Conservation (phyloP, 208 protist species). For the Entamoeba moshkovskii region DNA sequence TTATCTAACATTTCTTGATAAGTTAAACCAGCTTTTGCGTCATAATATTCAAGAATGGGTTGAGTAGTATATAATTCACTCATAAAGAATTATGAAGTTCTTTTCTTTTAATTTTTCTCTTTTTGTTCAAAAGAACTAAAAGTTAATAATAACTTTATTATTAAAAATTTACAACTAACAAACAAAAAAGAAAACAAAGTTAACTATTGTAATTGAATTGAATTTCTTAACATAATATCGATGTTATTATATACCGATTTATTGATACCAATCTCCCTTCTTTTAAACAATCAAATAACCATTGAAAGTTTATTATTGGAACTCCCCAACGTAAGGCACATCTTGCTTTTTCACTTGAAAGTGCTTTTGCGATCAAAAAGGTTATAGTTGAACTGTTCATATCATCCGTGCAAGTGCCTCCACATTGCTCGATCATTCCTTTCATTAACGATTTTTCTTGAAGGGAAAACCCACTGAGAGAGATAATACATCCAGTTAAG, state of each 20-base stretch:
- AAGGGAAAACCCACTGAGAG: background rate
- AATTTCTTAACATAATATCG: background rate
- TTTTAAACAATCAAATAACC: background rate
- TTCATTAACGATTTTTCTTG: background rate
- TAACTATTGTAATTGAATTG: background rate
- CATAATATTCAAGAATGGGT: background rate
- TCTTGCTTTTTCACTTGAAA: background rate
- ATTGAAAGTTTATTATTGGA: background rate
- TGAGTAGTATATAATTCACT: background rate
- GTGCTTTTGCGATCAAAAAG: background rate
- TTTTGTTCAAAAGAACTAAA: too few relatives aligned
- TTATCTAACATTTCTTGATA: slow-evolving; percentile 4
- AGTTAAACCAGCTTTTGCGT: background rate
- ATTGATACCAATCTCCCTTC: background rate
- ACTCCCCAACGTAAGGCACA: background rate
- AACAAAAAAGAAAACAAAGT: background rate
- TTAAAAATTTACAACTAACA: too few relatives aligned
- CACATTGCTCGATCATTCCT: background rate
- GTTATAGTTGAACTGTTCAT: background rate
- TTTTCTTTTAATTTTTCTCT: too few relatives aligned
- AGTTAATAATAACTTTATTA: too few relatives aligned
- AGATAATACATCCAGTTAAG: background rate
- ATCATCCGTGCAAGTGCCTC: background rate
- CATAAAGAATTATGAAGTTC: background rate
- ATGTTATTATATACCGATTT: background rate